These are phyloP conservation scores for Wallacemonas sp. DNA, from an alignment of 208 protist genomes.

Conservation along the genomic window DNA sequence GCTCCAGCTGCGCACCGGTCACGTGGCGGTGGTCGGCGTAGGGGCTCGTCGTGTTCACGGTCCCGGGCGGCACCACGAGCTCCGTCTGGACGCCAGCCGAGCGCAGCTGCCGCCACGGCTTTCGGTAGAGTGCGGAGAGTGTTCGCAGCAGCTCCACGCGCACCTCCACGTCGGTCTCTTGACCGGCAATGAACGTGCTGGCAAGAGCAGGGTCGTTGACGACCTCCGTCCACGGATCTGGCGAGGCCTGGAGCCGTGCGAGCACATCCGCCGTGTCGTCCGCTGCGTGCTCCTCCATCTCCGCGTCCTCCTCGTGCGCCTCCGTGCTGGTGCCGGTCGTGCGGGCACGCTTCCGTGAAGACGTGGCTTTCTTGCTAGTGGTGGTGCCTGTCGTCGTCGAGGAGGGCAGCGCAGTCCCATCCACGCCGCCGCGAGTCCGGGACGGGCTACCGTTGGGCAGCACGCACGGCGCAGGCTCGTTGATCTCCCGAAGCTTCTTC, in stretches of 20 bases:
- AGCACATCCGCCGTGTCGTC: constrained; percentile 11
- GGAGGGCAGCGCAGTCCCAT: no score
- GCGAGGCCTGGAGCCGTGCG: constrained; percentile 42
- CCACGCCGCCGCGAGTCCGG: no score
- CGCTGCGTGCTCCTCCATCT: neutral
- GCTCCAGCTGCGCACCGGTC: constrained; percentile 40
- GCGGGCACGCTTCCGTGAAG: constrained; percentile 23
- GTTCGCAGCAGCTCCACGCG: constrained; percentile 61
- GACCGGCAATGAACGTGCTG: constrained; percentile 55
- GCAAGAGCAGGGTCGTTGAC: constrained; percentile 27
- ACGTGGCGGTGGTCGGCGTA: constrained; percentile 50
- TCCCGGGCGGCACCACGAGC: constrained; percentile 60
- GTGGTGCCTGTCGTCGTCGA: neutral
- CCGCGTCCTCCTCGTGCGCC: constrained; percentile 3
- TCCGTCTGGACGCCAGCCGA: constrained; percentile 77
- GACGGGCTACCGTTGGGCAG: neutral
- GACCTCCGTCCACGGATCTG: constrained; percentile 62
- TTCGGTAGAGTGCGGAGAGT: constrained; percentile 61
- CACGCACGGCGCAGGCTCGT: constrained; percentile 23
- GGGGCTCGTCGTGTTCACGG: constrained; percentile 74
- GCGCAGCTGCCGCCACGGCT: constrained; percentile 51
- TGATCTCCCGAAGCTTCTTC: constrained; percentile 73
- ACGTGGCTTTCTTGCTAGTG: neutral
- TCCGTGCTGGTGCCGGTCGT: neutral
- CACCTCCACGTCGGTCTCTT: constrained; percentile 64